These are phyloP conservation scores for Sporothrix curviconia DNA, from an alignment of 2,329 filamentous ascomycete genomes.

Conservation along the genomic window DNA sequence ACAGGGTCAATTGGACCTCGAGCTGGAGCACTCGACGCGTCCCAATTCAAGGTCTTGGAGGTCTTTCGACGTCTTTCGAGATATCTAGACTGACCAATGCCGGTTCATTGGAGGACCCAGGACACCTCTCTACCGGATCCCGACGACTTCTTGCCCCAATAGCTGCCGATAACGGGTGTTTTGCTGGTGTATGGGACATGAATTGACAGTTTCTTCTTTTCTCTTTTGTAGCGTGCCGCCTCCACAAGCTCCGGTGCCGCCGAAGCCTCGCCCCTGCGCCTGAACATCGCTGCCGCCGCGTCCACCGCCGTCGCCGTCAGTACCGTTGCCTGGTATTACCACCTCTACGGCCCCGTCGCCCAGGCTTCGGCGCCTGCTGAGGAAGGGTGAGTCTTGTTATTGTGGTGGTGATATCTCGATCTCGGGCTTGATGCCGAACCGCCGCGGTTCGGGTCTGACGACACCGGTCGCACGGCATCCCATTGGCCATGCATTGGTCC, in stretches of 20 bases:
- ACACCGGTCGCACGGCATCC: too few relatives aligned
- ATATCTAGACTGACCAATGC: too few relatives aligned
- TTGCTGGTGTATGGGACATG: too few relatives aligned
- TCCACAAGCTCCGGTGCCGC: conserved; percentile 68
- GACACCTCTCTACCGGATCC: too few relatives aligned
- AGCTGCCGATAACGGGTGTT: too few relatives aligned
- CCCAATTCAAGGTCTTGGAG: too few relatives aligned
- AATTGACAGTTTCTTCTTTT: conserved; percentile 11
- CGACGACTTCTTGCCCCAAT: too few relatives aligned
- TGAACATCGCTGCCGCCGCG: conserved; percentile 80
- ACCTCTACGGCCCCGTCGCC: conserved; percentile 83
- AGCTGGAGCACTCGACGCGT: too few relatives aligned
- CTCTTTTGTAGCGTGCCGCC: conserved; percentile 49
- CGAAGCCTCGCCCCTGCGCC: conserved; percentile 65
- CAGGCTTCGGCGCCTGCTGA: conserved; percentile 89
- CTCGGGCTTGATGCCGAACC: neutral
- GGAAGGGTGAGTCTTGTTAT: conserved; percentile 75
- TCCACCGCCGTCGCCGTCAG: conserved; percentile 82
- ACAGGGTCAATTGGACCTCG: neutral
- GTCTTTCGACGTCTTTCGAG: too few relatives aligned
- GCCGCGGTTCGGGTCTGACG: too few relatives aligned
- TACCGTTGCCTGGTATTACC: conserved; percentile 94
- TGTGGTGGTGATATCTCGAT: neutral
- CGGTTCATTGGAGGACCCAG: too few relatives aligned
- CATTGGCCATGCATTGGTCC: too few relatives aligned